Percentiles rank a stretch among this genome's conserved stretches.
phyloP scores from a whole-genome alignment of 2,329 filamentous ascomycete species.

The Talaromyces sp. region DNA sequence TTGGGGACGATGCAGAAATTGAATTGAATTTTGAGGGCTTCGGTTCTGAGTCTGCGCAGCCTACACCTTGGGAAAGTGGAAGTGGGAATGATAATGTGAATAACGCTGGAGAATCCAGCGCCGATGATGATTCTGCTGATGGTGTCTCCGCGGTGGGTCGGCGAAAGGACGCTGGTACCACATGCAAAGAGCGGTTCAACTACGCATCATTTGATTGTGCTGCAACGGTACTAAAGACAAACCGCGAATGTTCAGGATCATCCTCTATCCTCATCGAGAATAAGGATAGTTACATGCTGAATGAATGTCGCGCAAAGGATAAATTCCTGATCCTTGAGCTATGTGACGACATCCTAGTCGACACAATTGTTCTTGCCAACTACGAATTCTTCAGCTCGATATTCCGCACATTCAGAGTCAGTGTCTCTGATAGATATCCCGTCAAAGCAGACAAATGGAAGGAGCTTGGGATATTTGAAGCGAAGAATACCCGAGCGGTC shows the following conservation, averaged over 20 bases:
- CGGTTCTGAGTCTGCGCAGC: conserved; percentile 38
- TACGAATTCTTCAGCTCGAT: conserved; percentile 99
- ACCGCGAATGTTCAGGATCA: conserved; percentile 76
- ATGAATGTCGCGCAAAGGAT: conserved; percentile 78
- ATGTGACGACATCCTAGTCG: conserved; percentile 78
- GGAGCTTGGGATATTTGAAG: conserved; percentile 80
- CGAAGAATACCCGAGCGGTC: conserved; percentile 85
- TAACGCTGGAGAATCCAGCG: conserved; percentile 16
- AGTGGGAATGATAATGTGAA: conserved; percentile 23
- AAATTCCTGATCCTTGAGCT: conserved; percentile 95
- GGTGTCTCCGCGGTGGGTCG: conserved; percentile 47
- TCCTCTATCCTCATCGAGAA: conserved; percentile 90
- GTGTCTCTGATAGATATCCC: conserved; percentile 90
- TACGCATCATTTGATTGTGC: conserved; percentile 97
- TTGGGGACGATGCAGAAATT: conserved; percentile 88
- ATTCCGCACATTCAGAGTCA: conserved; percentile 83
- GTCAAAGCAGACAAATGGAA: conserved; percentile 91
- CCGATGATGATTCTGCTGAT: conserved; percentile 33
- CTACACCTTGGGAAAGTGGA: conserved; percentile 27
- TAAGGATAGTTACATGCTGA: conserved; percentile 97
- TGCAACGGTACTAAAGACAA: conserved; percentile 86
- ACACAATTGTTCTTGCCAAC: conserved; percentile 95
- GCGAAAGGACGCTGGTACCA: conserved; percentile 91
- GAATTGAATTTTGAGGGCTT: conserved; percentile 65
- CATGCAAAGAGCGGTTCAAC: conserved; percentile 95